Evolutionary conservation across 805 yeast species (phyloP).

Genomic region (Saccharomyces eubayanus): DNA sequence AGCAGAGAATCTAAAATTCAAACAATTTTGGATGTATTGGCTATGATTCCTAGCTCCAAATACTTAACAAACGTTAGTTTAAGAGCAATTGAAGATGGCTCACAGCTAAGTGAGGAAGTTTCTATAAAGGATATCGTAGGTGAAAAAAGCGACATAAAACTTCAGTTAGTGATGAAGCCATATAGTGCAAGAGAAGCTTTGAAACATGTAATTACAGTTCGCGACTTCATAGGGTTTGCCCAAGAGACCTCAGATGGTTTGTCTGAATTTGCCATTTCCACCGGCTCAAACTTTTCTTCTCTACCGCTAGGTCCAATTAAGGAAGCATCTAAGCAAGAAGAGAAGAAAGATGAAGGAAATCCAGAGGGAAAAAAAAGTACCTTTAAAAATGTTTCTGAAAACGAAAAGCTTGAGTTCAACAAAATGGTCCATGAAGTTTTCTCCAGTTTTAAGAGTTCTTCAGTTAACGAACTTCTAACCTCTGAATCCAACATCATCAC

Average conservation of each 20-base stretch:
- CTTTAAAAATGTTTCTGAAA: constrained; percentile 21
- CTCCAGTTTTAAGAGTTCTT: constrained; percentile 11
- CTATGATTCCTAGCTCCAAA: constrained; percentile 21
- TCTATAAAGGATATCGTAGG: constrained; percentile 12
- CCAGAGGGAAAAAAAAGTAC: constrained; percentile 14
- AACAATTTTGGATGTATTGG: constrained; percentile 21
- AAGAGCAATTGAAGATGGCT: constrained; percentile 9
- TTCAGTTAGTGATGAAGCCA: constrained; percentile 19
- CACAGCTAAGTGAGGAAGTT: constrained; percentile 14
- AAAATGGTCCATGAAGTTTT: constrained; percentile 20
- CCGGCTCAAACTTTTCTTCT: constrained; percentile 24
- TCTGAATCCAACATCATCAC: constrained; percentile 20
- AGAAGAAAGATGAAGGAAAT: constrained; percentile 8
- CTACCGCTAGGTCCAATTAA: constrained; percentile 20
- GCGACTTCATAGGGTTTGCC: constrained; percentile 29
- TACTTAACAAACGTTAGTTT: constrained; percentile 25
- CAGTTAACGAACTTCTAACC: constrained; percentile 13
- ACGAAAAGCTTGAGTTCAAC: constrained; percentile 22
- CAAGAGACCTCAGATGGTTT: constrained; percentile 27
- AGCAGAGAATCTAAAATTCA: constrained; percentile 21
- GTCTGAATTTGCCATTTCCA: constrained; percentile 28
- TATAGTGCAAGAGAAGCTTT: constrained; percentile 27
- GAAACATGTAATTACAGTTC: constrained; percentile 25
- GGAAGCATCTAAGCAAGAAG: constrained; percentile 8
- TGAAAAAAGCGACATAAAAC: constrained; percentile 7